Evolutionary conservation across 2,329 filamentous ascomycete genomes (phyloP), one percentile per base, ranked within the genome.

Genomic region (Coniochaeta sp.): DNA sequence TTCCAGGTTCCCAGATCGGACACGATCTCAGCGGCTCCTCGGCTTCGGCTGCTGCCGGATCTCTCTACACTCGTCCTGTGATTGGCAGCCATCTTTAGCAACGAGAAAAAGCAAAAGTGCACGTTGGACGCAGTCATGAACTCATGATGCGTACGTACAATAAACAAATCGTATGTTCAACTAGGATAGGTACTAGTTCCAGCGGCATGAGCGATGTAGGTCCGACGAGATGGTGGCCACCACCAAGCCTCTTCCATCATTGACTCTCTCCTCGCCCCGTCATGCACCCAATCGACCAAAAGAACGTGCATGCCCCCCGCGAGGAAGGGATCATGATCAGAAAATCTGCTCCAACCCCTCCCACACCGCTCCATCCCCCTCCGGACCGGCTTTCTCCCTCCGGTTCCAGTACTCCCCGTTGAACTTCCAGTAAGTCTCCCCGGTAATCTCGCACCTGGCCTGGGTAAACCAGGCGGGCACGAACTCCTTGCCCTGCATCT

Each of bases 361-460:
- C 92, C 93, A 90, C 59, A 78, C 79, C 68, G 16, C 26, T 32
- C 69, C 60, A 62, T 84, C 79, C 58, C 89, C 85, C 59, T 80
- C 74, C 6, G 77, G 77, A 22, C 86, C 87, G 44, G 87, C 88
- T 72, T 79, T 80, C 57, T 89, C 81, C 62, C 91, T 81, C 68
- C 86, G 79, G 67, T 85, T 80, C 95, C 95, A 99, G 74, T 99
- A 99, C 72, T 89, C 84, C 42, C 89, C 89, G 68, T 87, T 96
- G 69, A 93, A 96, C 66, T 87, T 81, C 95, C 95, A 99, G 75
- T 89, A 96, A 65, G 88, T 82, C 74, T 96, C 91, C 0, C 95
- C 93, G 3, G 93, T 97, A 19, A 90, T 78, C 42, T 89, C 83
- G 73, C 91, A 93, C 65, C 74, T 83, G 2, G 80, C 80, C 75